Evolutionary conservation across 768 basidiomycete species (phyloP), one percentile per base, ranked within the genome.

Genomic region (Xanthoconium stramineum): DNA sequence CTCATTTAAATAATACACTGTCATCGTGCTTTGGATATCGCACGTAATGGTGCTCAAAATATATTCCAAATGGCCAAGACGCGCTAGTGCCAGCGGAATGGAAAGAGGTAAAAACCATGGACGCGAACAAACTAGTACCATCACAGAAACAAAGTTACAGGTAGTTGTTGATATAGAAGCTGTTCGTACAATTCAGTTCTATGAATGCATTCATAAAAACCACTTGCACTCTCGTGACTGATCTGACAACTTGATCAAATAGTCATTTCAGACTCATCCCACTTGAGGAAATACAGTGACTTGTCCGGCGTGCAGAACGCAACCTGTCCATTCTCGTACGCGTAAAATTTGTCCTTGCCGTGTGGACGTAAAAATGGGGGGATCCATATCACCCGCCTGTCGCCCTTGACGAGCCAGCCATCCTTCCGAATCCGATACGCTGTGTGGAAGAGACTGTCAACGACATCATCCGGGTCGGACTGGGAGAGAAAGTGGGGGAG

Each of bases 321-420:
- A 28, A 56, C 47, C 20, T 20, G 28, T n/a, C 62, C 62, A 32
- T 44, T 50, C 20, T 50, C 44, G 43, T 50, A 64, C 13, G 55
- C 59, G 17, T 36, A 54, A 2, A 65, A 55, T 19, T 17, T 2
- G 5, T 53, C 45, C 12, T 47, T 64, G 29, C 50, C 50, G 17
- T 37, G 47, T 5, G 62, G 59, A 1, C 56, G 59, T 0, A 39
- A 2, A 19, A 1, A 38, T 0, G 53, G 33, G 8, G 63, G 55
- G 0, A 64, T 8, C 63, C 59, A 65, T 32, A 63, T n/a, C 12
- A 66, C 35, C 15, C 64, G 55, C 13, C 48, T 54, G 3, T 66
- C 53, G 6, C 59, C 63, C 1, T 62, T 30, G 47, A 57, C 57
- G 15, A 65, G 61, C 64, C 61, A 66, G 3, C 64, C 64, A 5